phyloP scores from a whole-genome alignment of 768 basidiomycete genomes.

The Xanthoconium purpureum region DNA sequence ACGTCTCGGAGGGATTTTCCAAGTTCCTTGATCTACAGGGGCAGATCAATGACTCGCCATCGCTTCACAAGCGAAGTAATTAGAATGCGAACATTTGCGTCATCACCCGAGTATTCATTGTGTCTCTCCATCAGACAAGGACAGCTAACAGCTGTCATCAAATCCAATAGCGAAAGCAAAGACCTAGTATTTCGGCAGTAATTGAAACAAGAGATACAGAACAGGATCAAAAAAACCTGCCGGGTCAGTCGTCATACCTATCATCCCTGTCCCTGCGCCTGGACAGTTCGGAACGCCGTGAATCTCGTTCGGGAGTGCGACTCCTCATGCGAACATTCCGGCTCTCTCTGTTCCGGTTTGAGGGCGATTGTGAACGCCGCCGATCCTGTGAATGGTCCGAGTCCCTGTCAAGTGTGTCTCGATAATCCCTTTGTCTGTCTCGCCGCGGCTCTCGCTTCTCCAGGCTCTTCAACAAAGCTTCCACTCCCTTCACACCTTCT shows the following conservation, averaged over 20 bases:
- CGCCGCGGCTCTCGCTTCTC: slow-evolving; percentile 22
- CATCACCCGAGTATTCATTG: background rate
- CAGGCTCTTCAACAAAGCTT: slow-evolving; percentile 57
- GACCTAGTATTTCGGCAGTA: background rate
- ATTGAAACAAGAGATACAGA: slow-evolving; percentile 3
- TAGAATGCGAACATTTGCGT: background rate
- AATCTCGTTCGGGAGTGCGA: slow-evolving; percentile 18
- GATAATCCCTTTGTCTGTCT: slow-evolving; percentile 10
- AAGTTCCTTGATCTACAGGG: background rate
- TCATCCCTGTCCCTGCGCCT: slow-evolving; percentile 2
- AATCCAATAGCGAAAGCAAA: background rate
- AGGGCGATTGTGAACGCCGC: slow-evolving; percentile 18
- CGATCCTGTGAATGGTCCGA: slow-evolving; percentile 8
- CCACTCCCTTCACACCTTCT: slow-evolving; percentile 61
- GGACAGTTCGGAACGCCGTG: slow-evolving; percentile 1
- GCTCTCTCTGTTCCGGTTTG: slow-evolving; percentile 2
- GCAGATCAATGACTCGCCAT: background rate
- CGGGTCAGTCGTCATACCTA: slow-evolving; percentile 4
- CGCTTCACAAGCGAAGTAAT: background rate
- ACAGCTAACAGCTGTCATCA: background rate
- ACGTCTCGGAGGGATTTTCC: background rate
- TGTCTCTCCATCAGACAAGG: background rate
- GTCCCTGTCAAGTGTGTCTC: slow-evolving; percentile 12
- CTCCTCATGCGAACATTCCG: slow-evolving; percentile 14
- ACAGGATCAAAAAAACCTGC: background rate